Evolutionary conservation across 1,139 yeast genomes (phyloP).

Genomic region (Debaryomyces udenii): DNA sequence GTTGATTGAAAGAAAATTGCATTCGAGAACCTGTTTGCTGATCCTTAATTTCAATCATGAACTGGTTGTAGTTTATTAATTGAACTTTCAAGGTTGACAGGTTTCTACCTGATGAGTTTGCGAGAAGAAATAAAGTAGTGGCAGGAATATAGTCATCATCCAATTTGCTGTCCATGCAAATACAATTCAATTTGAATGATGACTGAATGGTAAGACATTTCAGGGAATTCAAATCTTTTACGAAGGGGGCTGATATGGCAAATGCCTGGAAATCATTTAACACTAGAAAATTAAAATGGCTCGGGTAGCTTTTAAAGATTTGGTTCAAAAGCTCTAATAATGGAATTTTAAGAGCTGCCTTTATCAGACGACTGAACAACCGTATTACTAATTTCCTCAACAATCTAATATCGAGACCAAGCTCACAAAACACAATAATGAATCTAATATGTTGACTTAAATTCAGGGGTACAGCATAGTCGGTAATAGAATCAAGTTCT

Average conservation of each 20-base stretch:
- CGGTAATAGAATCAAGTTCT: slow-evolving; percentile 6
- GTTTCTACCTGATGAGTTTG: slow-evolving; percentile 29
- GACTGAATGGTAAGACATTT: slow-evolving; percentile 34
- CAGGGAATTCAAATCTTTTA: slow-evolving; percentile 17
- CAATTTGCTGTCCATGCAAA: slow-evolving; percentile 3
- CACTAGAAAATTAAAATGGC: slow-evolving; percentile 36
- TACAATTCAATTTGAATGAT: slow-evolving; percentile 36
- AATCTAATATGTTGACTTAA: slow-evolving; percentile 28
- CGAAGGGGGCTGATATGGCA: slow-evolving; percentile 30
- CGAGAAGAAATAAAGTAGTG: slow-evolving; percentile 29
- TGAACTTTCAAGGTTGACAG: slow-evolving; percentile 31
- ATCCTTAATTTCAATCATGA: slow-evolving; percentile 35
- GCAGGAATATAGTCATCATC: slow-evolving; percentile 6
- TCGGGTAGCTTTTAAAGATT: slow-evolving; percentile 25
- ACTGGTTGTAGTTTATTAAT: slow-evolving; percentile 34
- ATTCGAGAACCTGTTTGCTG: slow-evolving; percentile 28
- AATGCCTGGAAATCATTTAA: slow-evolving; percentile 27
- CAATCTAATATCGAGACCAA: slow-evolving; percentile 36
- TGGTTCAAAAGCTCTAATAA: slow-evolving; percentile 31
- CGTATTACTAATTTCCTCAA: slow-evolving; percentile 25
- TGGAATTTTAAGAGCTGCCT: slow-evolving; percentile 19
- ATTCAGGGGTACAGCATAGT: slow-evolving; percentile 16
- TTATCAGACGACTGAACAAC: slow-evolving; percentile 17
- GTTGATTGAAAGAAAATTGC: slow-evolving; percentile 41
- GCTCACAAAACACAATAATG: slow-evolving; percentile 32